These are phyloP conservation scores for Phytophthora gonapodyides DNA, from an alignment of 352 stramenopile genomes.

Conservation along the genomic window DNA sequence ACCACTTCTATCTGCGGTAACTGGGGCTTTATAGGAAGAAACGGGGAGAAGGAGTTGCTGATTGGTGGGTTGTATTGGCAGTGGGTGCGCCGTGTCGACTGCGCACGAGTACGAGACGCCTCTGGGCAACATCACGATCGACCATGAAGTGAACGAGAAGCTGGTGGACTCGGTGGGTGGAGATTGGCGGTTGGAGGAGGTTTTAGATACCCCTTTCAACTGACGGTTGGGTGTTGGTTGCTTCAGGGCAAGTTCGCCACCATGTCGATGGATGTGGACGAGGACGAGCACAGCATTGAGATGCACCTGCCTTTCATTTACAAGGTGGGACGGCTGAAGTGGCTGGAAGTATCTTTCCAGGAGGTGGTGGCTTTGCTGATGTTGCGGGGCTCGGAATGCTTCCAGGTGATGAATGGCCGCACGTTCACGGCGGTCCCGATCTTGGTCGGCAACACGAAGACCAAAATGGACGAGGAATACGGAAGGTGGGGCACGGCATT, in stretches of 20 bases:
- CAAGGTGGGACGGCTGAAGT: slow-evolving; percentile 54
- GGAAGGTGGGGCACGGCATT: slow-evolving; percentile 56
- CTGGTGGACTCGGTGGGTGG: slow-evolving; percentile 77
- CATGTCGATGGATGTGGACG: slow-evolving; percentile 90
- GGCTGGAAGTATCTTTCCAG: background rate
- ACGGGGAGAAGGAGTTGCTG: background rate
- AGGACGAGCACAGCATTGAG: slow-evolving; percentile 97
- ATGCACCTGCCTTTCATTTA: slow-evolving; percentile 97
- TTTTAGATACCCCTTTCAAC: slow-evolving; percentile 2
- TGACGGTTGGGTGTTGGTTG: slow-evolving; percentile 5
- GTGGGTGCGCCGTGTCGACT: slow-evolving; percentile 82
- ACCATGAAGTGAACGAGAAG: slow-evolving; percentile 89
- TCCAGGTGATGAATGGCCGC: slow-evolving; percentile 67
- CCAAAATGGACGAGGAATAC: slow-evolving; percentile 81
- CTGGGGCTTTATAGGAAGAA: slow-evolving; percentile 15
- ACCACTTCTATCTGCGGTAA: slow-evolving; percentile 95
- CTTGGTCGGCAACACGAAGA: slow-evolving; percentile 95
- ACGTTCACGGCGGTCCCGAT: slow-evolving; percentile 94
- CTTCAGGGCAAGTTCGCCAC: slow-evolving; percentile 69
- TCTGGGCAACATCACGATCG: slow-evolving; percentile 93
- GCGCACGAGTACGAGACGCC: slow-evolving; percentile 93
- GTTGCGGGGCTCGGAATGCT: background rate
- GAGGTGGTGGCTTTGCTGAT: background rate
- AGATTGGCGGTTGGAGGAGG: too few species aligned
- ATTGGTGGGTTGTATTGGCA: slow-evolving; percentile 21